phyloP scores from a whole-genome alignment of 2,329 filamentous ascomycete genomes.

The Pseudocercospora ulei region DNA sequence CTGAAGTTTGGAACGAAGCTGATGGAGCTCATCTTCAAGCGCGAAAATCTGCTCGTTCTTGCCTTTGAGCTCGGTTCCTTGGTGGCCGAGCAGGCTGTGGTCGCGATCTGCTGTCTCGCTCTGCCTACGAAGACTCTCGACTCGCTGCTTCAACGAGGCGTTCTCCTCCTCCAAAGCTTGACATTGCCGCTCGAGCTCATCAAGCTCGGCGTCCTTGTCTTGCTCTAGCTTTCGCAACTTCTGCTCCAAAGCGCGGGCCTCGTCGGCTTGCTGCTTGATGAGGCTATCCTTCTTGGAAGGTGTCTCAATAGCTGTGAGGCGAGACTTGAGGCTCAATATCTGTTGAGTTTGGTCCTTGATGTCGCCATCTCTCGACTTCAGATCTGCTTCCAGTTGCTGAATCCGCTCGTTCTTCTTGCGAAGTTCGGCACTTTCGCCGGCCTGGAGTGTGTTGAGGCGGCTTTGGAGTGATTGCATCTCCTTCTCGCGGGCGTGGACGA shows the following conservation, averaged over 20 bases:
- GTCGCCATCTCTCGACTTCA: constrained; percentile 32
- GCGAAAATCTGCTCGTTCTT: constrained; percentile 22
- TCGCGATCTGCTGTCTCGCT: constrained; percentile 24
- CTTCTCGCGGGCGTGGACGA: constrained; percentile 37
- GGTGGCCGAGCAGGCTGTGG: constrained; percentile 28
- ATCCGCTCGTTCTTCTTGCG: constrained; percentile 30
- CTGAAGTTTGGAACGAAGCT: constrained; percentile 36
- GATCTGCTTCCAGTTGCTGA: constrained; percentile 35
- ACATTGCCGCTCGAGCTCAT: constrained; percentile 33
- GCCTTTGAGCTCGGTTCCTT: constrained; percentile 23
- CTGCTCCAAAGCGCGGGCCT: constrained; percentile 31
- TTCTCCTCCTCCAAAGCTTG: constrained; percentile 30
- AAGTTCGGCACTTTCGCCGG: constrained; percentile 30
- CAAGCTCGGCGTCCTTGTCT: constrained; percentile 35
- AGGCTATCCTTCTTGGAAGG: constrained; percentile 35
- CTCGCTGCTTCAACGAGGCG: constrained; percentile 24
- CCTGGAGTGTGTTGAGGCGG: constrained; percentile 28
- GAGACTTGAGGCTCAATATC: constrained; percentile 30
- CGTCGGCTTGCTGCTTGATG: constrained; percentile 33
- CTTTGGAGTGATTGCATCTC: constrained; percentile 35
- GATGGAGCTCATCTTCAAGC: constrained; percentile 37
- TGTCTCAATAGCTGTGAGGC: constrained; percentile 32
- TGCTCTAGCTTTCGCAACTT: constrained; percentile 30
- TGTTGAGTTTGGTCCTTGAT: constrained; percentile 31
- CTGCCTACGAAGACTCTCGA: constrained; percentile 23